A percentile compares a stretch with the other conserved stretches of the same genome.
These are phyloP conservation scores for Hygrophorus russula DNA, from an alignment of 768 basidiomycete genomes.

Conservation along the genomic window DNA sequence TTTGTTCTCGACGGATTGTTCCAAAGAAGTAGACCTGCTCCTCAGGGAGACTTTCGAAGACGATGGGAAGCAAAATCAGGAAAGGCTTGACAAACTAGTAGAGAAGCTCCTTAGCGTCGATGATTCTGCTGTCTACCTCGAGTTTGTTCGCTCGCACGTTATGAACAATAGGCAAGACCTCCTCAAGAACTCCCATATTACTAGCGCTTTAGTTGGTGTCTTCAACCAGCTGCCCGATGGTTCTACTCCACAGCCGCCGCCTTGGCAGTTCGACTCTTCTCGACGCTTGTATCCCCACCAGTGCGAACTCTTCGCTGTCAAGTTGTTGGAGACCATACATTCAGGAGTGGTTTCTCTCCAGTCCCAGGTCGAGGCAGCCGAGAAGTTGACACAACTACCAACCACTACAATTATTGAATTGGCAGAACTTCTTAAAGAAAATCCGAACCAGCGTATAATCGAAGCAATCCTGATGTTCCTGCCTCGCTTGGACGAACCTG, in stretches of 20 bases:
- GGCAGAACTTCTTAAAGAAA: slow-evolving; percentile 9
- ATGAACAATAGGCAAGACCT: slow-evolving; percentile 11
- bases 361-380: slow-evolving; percentile 7
- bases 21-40: slow-evolving; percentile 6
- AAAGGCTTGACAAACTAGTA: slow-evolving; percentile 8
- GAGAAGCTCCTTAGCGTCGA: slow-evolving; percentile 8
- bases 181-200: slow-evolving; percentile 9
- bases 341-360: slow-evolving; percentile 9
- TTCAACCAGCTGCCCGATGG: slow-evolving; percentile 8
- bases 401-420: slow-evolving; percentile 12
- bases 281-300: slow-evolving; percentile 10
- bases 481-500: slow-evolving; percentile 12
- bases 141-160: slow-evolving; percentile 8
- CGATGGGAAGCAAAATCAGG: slow-evolving; percentile 4
- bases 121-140: slow-evolving; percentile 10
- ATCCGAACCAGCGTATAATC: slow-evolving; percentile 10
- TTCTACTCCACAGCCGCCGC: slow-evolving; percentile 6
- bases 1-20: slow-evolving; percentile 7
- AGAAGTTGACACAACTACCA: slow-evolving; percentile 11
- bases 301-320: slow-evolving; percentile 11
- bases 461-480: slow-evolving; percentile 14
- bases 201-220: slow-evolving; percentile 7
- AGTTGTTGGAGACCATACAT: slow-evolving; percentile 8
- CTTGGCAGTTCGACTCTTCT: slow-evolving; percentile 8
- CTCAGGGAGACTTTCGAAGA: slow-evolving; percentile 8